Evolutionary conservation across 441 rosid species (phyloP).

Genomic region (Jatropha multifida): DNA sequence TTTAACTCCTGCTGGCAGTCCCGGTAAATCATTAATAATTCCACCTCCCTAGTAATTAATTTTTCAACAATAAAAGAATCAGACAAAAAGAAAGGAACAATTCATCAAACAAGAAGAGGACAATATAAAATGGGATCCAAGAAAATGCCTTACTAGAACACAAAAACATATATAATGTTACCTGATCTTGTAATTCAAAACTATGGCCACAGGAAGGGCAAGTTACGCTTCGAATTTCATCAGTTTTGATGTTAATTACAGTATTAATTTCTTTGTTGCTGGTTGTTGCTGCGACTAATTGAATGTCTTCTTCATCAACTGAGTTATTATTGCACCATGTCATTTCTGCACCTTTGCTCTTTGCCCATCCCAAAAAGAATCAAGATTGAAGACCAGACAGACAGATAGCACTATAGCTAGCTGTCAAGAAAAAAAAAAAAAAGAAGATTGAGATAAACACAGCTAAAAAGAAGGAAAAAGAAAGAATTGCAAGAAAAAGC

Average conservation of each 20-base stretch:
- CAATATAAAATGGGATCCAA: neutral
- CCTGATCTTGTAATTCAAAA: constrained; percentile 63
- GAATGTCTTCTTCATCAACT: constrained; percentile 40
- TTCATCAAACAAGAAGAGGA: neutral
- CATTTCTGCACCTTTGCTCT: constrained; percentile 46
- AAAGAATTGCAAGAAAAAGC: constrained; percentile 3
- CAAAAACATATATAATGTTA: neutral
- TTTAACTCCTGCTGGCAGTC: constrained; percentile 94
- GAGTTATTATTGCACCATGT: constrained; percentile 57
- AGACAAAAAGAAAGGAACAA: neutral
- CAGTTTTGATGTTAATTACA: constrained; percentile 12
- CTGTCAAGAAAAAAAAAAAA: neutral
- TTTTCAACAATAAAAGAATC: neutral
- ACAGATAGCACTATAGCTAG: no score
- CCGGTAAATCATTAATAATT: constrained; percentile 67
- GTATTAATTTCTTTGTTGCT: constrained; percentile 16
- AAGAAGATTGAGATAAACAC: neutral
- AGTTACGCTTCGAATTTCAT: constrained; percentile 27
- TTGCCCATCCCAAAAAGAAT: constrained; percentile 29
- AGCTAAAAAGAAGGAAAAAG: neutral
- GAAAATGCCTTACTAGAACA: neutral
- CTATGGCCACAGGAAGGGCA: constrained; percentile 92
- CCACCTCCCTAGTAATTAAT: neutral
- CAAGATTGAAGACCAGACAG: neutral
- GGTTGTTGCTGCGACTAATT: constrained; percentile 27